Base-by-base conservation (phyloP, 768 basidiomycete genomes). In the Panaeolus cyanescens region DNA sequence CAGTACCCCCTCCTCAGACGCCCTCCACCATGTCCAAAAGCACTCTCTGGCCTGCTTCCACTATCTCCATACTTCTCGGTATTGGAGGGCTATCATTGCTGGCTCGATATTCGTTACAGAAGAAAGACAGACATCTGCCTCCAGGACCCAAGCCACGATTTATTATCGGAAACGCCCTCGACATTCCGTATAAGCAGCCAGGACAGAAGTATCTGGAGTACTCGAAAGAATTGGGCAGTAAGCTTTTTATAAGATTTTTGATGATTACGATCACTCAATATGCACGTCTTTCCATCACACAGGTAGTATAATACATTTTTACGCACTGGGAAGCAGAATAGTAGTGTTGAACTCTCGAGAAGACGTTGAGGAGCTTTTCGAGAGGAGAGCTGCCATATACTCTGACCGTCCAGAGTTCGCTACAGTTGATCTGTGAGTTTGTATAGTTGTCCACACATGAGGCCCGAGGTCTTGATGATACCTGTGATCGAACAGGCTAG, bases 361-460 rank as follows among this genome's bases (percentile, higher is more conserved):
- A 53, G 64, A 62, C 34, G 63, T 59, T 2, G 54, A 33, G 19
- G 42, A 53, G 17, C 6, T 68, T 8, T 68, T 83, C 8, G 82
- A 83, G 62, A 81, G 79, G 58, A 75, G 80, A 25, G 80, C 79
- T 0, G 71, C 77, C 0, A 79, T 79, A 19, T 83, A 83, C 53
- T 80, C 78, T 12, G 79, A 77, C 55, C 74, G 81, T 3, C 83
- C 81, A 28, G 74, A 76, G 6, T 42, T 62, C 4, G 31, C 65
- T 0, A 54, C 58, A 39, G 28, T 56, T 8, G 28, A 63, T 45
- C 1, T 59, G 65, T 63, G 36, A 45, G 57, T 50, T 1, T 25
- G 6, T 37, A 12, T 1, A 20, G 45, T 53, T 53, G 28, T 20
- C n/a, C 8, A 8, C 45, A 17, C n/a, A 20, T 8, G 8, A 53